Conservation (phyloP, 2,329 filamentous ascomycete species). For the Eutypa lata region DNA sequence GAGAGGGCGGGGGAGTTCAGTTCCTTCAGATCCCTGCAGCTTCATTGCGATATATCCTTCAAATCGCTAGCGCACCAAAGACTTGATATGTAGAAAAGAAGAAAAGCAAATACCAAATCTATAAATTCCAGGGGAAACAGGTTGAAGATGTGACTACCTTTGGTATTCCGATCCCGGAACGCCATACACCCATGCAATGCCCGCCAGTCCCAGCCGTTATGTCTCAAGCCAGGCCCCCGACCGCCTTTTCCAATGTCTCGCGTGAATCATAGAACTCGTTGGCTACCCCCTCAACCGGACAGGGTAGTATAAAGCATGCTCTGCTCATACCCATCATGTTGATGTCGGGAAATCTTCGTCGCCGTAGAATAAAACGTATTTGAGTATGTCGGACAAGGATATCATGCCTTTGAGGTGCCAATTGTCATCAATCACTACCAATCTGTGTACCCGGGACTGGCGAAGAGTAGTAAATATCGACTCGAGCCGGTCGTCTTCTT, state of each 20-base stretch:
- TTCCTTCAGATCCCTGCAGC: too few relatives aligned
- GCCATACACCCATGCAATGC: constrained; percentile 33
- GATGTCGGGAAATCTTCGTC: constrained; percentile 48
- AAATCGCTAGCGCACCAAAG: too few relatives aligned
- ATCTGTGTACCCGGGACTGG: constrained; percentile 87
- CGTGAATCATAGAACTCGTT: constrained; percentile 9
- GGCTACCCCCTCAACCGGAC: not conserved
- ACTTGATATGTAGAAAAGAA: not conserved
- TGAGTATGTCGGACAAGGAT: constrained; percentile 92
- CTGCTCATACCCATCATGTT: constrained; percentile 7
- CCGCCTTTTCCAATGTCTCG: constrained; percentile 13
- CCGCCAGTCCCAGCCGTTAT: constrained; percentile 13
- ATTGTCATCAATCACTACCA: constrained; percentile 90
- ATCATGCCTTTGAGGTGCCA: constrained; percentile 84
- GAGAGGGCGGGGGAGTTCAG: too few relatives aligned
- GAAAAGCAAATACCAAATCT: not conserved
- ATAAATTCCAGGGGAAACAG: constrained; percentile 7
- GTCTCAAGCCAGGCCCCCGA: constrained; percentile 5
- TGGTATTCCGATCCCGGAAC: constrained; percentile 22
- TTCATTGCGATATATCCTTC: too few relatives aligned
- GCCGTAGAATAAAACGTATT: constrained; percentile 84
- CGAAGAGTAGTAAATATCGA: constrained; percentile 96
- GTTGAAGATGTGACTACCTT: constrained; percentile 15
- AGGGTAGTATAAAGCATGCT: not conserved
- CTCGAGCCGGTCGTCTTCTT: constrained; percentile 84